phyloP scores from a whole-genome alignment of 495 filamentous ascomycete genomes.

The Trichocladium uniseriatum region DNA sequence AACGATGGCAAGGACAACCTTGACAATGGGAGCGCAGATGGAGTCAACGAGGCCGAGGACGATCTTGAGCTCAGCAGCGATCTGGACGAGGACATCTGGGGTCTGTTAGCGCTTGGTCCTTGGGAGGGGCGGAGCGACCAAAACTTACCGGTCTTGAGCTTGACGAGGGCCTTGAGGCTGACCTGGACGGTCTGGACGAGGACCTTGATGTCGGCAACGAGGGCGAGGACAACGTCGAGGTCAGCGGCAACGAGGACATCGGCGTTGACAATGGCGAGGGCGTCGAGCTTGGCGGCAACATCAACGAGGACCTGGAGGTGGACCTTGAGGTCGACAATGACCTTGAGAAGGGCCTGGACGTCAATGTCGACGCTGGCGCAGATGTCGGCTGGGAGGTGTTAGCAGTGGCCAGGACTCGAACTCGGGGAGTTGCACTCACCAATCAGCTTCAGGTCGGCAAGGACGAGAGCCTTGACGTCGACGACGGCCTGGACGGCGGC shows the following conservation, averaged over 20 bases:
- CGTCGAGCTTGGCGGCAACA: background rate
- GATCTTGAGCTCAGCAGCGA: slow-evolving; percentile 1
- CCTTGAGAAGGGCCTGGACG: slow-evolving; percentile 6
- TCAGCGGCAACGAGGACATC: slow-evolving; percentile 2
- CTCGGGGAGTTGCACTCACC: background rate
- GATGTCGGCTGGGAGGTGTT: background rate
- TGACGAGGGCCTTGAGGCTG: background rate
- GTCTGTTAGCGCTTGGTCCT: background rate
- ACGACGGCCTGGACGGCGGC: background rate
- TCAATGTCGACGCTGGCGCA: slow-evolving; percentile 6
- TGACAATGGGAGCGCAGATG: background rate
- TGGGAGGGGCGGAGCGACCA: accelerated
- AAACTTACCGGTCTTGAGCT: slow-evolving; percentile 3
- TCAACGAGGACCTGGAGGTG: slow-evolving; percentile 8
- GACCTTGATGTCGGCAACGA: slow-evolving; percentile 3
- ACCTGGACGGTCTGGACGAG: slow-evolving; percentile 5
- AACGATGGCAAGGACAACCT: slow-evolving; percentile 11
- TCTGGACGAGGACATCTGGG: slow-evolving; percentile 3
- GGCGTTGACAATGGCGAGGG: slow-evolving; percentile 1
- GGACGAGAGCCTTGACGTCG: slow-evolving; percentile 3
- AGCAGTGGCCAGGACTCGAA: background rate
- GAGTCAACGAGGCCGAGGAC: background rate
- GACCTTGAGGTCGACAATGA: slow-evolving; percentile 4
- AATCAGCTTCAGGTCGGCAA: slow-evolving; percentile 5
- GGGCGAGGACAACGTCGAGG: slow-evolving; percentile 6